phyloP scores from a whole-genome alignment of 2,329 filamentous ascomycete species.

The Talaromyces islandicus region DNA sequence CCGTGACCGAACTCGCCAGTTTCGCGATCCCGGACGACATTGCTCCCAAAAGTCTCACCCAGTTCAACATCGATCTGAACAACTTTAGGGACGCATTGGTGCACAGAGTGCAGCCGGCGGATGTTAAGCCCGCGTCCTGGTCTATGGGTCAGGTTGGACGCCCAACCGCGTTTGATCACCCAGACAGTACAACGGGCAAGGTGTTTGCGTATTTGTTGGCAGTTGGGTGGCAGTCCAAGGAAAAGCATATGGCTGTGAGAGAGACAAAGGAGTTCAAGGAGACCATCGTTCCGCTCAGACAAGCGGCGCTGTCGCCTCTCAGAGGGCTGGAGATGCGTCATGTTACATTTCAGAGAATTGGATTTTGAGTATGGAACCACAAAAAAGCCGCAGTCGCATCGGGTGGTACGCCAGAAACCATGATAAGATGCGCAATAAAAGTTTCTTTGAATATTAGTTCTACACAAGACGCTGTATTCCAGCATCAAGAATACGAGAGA shows the following conservation, averaged over 20 bases:
- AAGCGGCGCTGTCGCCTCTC: constrained; percentile 29
- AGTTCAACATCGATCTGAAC: constrained; percentile 11
- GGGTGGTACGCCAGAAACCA: neutral
- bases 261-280: constrained; percentile 41
- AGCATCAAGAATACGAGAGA: neutral
- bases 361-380: neutral
- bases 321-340: constrained; percentile 42
- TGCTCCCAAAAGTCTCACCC: constrained; percentile 7
- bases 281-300: constrained; percentile 36
- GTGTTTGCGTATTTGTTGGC: constrained; percentile 39
- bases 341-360: constrained; percentile 33
- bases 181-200: constrained; percentile 34
- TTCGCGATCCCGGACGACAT: constrained; percentile 38
- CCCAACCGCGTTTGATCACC: constrained; percentile 24
- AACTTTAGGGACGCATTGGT: constrained; percentile 21
- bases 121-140: constrained; percentile 23
- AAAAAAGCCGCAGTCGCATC: too few relatives aligned
- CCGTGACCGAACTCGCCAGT: constrained; percentile 45
- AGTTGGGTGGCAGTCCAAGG: constrained; percentile 48
- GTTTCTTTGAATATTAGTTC: neutral
- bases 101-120: constrained; percentile 25
- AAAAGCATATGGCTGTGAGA: constrained; percentile 43
- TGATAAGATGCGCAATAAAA: neutral
- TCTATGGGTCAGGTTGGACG: constrained; percentile 32
- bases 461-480: neutral